Evolutionary conservation across 192 early-diverging fungal species (phyloP).

Genomic region (Coemansia sp.): DNA sequence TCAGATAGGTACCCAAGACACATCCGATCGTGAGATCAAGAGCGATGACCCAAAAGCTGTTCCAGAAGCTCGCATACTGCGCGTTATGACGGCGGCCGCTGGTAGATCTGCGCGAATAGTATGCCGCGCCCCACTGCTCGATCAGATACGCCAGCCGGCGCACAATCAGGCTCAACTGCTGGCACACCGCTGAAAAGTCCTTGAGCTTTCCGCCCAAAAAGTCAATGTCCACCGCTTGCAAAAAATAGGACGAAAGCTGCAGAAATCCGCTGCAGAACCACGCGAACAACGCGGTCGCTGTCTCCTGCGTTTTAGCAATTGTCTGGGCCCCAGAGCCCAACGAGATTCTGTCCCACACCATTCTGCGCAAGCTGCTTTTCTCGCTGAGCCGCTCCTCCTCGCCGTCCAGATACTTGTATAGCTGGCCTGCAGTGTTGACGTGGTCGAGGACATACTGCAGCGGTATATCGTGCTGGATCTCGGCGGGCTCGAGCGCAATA

Average conservation of each 20-base stretch:
- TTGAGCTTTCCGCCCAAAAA: slow-evolving; percentile 60
- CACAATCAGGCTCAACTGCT: slow-evolving; percentile 85
- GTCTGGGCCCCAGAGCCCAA: neutral
- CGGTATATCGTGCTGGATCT: neutral
- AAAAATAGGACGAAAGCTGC: slow-evolving; percentile 53
- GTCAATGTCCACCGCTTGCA: slow-evolving; percentile 60
- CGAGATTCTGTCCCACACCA: slow-evolving; percentile 8
- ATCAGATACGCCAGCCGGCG: slow-evolving; percentile 86
- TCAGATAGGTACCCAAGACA: slow-evolving; percentile 68
- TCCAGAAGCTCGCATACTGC: slow-evolving; percentile 76
- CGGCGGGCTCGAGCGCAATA: slow-evolving; percentile 32
- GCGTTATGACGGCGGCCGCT: slow-evolving; percentile 32
- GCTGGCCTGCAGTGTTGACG: slow-evolving; percentile 25
- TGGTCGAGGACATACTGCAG: slow-evolving; percentile 31
- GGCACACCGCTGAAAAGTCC: slow-evolving; percentile 69
- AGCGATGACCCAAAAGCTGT: slow-evolving; percentile 92
- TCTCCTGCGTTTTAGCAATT: neutral
- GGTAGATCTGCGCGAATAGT: slow-evolving; percentile 56
- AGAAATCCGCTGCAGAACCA: slow-evolving; percentile 51
- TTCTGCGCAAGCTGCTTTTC: neutral
- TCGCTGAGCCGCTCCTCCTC: neutral
- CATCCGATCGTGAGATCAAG: slow-evolving; percentile 89
- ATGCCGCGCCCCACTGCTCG: slow-evolving; percentile 68
- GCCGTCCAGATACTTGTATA: slow-evolving; percentile 26
- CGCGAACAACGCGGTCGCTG: slow-evolving; percentile 3